Evolutionary conservation across 2,329 filamentous ascomycete genomes (phyloP).

Genomic region (Diplodia seriata): DNA sequence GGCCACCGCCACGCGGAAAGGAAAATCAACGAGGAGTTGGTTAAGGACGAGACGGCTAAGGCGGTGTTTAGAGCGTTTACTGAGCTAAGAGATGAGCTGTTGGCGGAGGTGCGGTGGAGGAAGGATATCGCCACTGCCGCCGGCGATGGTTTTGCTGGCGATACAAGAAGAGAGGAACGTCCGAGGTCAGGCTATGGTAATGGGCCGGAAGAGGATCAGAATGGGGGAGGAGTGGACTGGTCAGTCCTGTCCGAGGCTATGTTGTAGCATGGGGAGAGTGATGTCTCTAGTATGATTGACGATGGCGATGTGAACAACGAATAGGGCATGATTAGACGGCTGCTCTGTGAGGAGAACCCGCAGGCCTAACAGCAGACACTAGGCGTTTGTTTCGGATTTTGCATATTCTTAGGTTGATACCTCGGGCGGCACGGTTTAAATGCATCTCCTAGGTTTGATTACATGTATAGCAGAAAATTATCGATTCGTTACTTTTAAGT

Average conservation of each 20-base stretch:
- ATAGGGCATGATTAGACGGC: neutral
- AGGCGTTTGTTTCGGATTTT: conserved; percentile 1
- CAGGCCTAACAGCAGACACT: no score
- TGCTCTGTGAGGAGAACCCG: neutral
- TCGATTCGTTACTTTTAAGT: neutral
- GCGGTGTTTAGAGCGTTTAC: conserved; percentile 30
- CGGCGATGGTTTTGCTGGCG: neutral
- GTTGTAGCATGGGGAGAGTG: neutral
- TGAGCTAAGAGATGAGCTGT: conserved; percentile 29
- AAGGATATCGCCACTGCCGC: neutral
- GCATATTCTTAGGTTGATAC: conserved; percentile 11
- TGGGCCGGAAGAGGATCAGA: neutral
- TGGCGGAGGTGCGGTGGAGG: conserved; percentile 19
- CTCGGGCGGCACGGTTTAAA: conserved; percentile 18
- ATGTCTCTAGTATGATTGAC: neutral
- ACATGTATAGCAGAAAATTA: neutral
- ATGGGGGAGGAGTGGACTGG: neutral
- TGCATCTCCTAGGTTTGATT: neutral
- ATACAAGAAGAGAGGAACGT: neutral
- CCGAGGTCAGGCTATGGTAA: neutral
- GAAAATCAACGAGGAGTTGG: conserved; percentile 12
- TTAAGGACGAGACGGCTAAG: conserved; percentile 19
- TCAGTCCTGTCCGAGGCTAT: conserved; percentile 9
- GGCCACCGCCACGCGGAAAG: neutral
- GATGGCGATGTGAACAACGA: neutral